Conservation (phyloP, 148 eudicot species). For the Rheum nobile region DNA sequence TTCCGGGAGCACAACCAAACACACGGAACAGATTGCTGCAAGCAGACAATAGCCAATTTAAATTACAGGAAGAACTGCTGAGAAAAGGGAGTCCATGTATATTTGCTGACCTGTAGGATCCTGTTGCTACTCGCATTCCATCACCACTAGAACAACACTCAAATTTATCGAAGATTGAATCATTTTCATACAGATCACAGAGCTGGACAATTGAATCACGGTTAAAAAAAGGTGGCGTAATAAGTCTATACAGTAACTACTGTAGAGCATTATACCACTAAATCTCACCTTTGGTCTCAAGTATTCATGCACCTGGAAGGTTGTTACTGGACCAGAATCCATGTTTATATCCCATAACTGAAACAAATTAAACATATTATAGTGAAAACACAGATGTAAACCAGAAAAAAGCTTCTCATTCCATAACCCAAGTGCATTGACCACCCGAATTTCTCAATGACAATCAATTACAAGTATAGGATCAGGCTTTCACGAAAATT, state of each 20-base stretch:
- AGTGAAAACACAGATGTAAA: not conserved
- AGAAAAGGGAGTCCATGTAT: not conserved
- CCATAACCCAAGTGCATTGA: not conserved
- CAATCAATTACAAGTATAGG: not conserved
- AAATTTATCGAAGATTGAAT: constrained; percentile 69
- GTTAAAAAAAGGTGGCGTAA: not conserved
- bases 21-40: constrained; percentile 33
- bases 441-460: not conserved
- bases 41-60: not conserved
- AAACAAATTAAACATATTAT: constrained; percentile 5
- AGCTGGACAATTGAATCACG: constrained; percentile 26
- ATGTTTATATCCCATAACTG: constrained; percentile 28
- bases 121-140: constrained; percentile 61
- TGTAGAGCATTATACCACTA: not conserved
- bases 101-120: constrained; percentile 56
- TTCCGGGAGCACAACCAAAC: constrained; percentile 26
- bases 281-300: constrained; percentile 23
- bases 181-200: constrained; percentile 67
- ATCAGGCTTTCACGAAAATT: not conserved
- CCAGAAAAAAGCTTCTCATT: not conserved
- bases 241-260: not conserved
- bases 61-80: not conserved
- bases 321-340: constrained; percentile 28
- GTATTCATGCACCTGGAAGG: constrained; percentile 25
- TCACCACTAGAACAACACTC: constrained; percentile 76